Conservation (phyloP, 306 rosid species). For the Dalbergia cochinchinensis region DNA sequence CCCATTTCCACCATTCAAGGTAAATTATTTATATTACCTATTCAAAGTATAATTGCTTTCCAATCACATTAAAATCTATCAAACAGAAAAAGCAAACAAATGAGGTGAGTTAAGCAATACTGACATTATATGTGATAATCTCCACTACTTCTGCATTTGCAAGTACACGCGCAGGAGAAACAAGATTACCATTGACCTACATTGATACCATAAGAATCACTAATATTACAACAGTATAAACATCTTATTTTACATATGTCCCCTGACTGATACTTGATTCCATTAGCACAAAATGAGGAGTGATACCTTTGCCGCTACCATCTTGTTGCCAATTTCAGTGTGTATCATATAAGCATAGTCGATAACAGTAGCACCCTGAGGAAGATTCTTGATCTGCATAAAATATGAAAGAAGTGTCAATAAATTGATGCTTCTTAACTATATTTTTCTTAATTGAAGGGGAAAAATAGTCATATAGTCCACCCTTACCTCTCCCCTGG, state of each 20-base stretch:
- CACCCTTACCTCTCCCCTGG: conserved; percentile 91
- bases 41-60: conserved; percentile 27
- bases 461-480: conserved; percentile 29
- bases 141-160: conserved; percentile 99
- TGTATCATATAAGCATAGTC: conserved; percentile 99
- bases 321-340: conserved; percentile 98
- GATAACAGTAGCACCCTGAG: conserved; percentile 91
- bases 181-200: conserved; percentile 97
- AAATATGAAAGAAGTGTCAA: conserved; percentile 39
- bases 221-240: conserved; percentile 22
- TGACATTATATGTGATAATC: conserved; percentile 94
- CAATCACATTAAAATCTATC: conserved; percentile 33
- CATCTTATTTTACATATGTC: conserved; percentile 21
- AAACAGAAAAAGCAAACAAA: conserved; percentile 22
- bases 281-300: conserved; percentile 31
- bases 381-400: conserved; percentile 91
- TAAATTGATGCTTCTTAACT: conserved; percentile 17
- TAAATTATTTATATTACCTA: conserved; percentile 30
- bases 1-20: conserved; percentile 15
- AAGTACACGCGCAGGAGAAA: conserved; percentile 85
- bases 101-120: conserved; percentile 50
- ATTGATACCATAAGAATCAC: conserved; percentile 44
- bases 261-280: conserved; percentile 33
- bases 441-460: conserved; percentile 29
- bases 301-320: conserved; percentile 97